Percentiles rank a stretch among this genome's conserved stretches.
These are phyloP conservation scores for Debaryomyces tyrocola DNA, from an alignment of 805 yeast species.

Conservation along the genomic window DNA sequence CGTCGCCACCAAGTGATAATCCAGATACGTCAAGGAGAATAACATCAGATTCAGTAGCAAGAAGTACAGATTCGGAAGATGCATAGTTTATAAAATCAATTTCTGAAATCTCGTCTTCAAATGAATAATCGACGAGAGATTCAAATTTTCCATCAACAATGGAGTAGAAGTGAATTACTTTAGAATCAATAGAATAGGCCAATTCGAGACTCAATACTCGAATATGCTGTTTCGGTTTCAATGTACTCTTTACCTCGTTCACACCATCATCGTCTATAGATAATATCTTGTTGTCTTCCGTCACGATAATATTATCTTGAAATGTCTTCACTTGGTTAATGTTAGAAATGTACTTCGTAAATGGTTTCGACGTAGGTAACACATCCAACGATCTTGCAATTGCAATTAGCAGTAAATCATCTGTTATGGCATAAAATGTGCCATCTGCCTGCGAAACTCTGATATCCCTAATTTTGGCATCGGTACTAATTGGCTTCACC, in stretches of 20 bases:
- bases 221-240: neutral
- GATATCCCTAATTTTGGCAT: conserved; percentile 1
- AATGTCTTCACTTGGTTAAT: conserved; percentile 7
- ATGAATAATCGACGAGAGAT: neutral
- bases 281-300: conserved; percentile 10
- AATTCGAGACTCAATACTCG: neutral
- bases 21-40: neutral
- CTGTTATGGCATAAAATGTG: conserved; percentile 10
- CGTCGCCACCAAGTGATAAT: neutral
- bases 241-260: neutral
- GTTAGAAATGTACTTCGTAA: conserved; percentile 9
- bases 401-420: conserved; percentile 5
- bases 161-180: neutral
- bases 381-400: conserved; percentile 7
- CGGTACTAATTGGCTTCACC: neutral
- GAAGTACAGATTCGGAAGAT: neutral
- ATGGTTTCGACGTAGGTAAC: neutral
- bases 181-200: neutral
- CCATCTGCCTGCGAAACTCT: conserved; percentile 10
- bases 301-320: conserved; percentile 8
- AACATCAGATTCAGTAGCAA: neutral
- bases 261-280: neutral
- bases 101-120: neutral
- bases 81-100: neutral
- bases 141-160: neutral